phyloP scores from a whole-genome alignment of 495 filamentous ascomycete species.

The Neurospora sp. region DNA sequence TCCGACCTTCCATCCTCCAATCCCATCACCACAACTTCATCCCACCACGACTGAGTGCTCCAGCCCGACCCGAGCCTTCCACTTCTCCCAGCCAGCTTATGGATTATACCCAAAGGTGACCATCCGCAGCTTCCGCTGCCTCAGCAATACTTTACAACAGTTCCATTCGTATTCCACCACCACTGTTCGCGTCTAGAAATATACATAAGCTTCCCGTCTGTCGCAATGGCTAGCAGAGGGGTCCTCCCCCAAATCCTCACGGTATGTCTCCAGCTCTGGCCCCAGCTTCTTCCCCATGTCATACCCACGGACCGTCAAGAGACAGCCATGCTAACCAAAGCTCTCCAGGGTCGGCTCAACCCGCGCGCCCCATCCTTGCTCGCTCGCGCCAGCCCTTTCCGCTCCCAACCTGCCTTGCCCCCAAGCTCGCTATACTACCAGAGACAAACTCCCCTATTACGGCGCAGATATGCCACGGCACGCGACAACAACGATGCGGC shows the following conservation, averaged over 20 bases:
- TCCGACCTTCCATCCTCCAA: background rate
- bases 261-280: background rate
- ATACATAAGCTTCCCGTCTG: background rate
- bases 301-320: constrained; percentile 7
- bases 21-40: background rate
- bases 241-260: background rate
- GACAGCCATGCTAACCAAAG: background rate
- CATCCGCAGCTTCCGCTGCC: constrained; percentile 14
- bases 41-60: background rate
- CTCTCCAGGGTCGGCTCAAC: constrained; percentile 15
- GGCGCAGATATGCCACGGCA: constrained; percentile 13
- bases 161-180: background rate
- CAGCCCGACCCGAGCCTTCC: background rate
- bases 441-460: background rate
- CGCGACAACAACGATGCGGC: constrained; percentile 1
- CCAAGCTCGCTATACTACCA: background rate
- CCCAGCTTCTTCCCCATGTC: background rate
- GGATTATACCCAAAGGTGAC: constrained; percentile 14
- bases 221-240: background rate
- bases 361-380: constrained; percentile 6
- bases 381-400: background rate
- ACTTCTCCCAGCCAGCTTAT: constrained; percentile 3
- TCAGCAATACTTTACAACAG: background rate
- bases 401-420: background rate
- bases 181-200: background rate